These are phyloP conservation scores for Candida hungchunana DNA, from an alignment of 805 yeast genomes.

Conservation along the genomic window DNA sequence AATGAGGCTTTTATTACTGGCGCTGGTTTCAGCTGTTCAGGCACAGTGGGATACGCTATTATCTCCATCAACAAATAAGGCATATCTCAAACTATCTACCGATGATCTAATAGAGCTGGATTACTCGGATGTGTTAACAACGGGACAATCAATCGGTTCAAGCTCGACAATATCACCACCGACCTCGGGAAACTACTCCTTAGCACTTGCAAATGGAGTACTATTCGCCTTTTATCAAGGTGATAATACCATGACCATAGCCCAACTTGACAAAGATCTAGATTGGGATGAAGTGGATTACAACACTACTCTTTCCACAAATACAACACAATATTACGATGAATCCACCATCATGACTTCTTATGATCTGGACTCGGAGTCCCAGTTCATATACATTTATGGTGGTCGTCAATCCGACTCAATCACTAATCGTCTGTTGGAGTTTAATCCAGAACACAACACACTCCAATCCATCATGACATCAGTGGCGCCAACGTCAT, in stretches of 20 bases:
- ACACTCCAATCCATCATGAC: conserved; percentile 39
- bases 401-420: conserved; percentile 40
- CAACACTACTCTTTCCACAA: conserved; percentile 14
- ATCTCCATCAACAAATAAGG: conserved; percentile 15
- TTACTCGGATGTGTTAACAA: conserved; percentile 1
- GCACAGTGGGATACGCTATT: conserved; percentile 21
- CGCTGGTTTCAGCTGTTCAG: not conserved
- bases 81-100: conserved; percentile 20
- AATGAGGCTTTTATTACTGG: conserved; percentile 2
- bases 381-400: conserved; percentile 44
- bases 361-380: conserved; percentile 26
- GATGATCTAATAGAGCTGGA: conserved; percentile 19
- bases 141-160: conserved; percentile 3
- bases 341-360: conserved; percentile 42
- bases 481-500: conserved; percentile 50
- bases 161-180: conserved; percentile 15
- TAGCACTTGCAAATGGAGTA: conserved; percentile 21
- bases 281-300: conserved; percentile 16
- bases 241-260: conserved; percentile 7
- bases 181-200: conserved; percentile 18
- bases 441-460: conserved; percentile 35
- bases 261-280: conserved; percentile 9
- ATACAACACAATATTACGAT: conserved; percentile 9
- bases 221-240: conserved; percentile 21
- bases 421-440: conserved; percentile 40